These are phyloP conservation scores for Trifolium dubium DNA, from an alignment of 306 rosid genomes.

Conservation along the genomic window DNA sequence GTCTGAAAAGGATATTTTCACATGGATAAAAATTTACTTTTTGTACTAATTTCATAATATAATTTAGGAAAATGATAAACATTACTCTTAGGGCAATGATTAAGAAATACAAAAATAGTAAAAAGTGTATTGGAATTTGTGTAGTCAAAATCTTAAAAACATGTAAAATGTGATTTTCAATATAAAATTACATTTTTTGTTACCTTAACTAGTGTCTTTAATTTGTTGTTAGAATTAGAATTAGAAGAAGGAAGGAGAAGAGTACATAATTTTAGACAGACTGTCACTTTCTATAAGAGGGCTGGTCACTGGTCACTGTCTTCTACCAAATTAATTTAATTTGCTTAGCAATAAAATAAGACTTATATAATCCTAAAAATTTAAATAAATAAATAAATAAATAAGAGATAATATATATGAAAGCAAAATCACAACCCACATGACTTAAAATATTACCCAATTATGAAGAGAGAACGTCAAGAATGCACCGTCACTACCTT, in stretches of 20 bases:
- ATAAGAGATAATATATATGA: conserved; percentile 2
- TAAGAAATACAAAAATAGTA: too few species aligned
- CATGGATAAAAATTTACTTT: too few species aligned
- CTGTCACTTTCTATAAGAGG: conserved; percentile 54
- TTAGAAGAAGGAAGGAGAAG: conserved; percentile 11
- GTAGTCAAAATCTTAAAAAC: too few species aligned
- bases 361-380: not conserved
- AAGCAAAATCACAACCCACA: conserved; percentile 44
- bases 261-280: conserved; percentile 39
- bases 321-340: conserved; percentile 47
- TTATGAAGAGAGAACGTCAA: not conserved
- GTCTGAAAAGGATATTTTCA: too few species aligned
- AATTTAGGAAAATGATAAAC: too few species aligned
- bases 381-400: not conserved
- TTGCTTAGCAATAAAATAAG: not conserved
- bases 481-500: conserved; percentile 43
- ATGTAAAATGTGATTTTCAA: too few species aligned
- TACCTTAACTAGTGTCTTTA: too few species aligned
- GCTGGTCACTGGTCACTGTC: conserved; percentile 57
- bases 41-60: too few species aligned
- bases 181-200: too few species aligned
- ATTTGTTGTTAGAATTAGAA: not conserved
- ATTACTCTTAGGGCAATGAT: too few species aligned
- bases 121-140: too few species aligned
- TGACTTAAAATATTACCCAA: conserved; percentile 26